phyloP scores from a whole-genome alignment of 2,329 filamentous ascomycete genomes.

The Calycina marina region DNA sequence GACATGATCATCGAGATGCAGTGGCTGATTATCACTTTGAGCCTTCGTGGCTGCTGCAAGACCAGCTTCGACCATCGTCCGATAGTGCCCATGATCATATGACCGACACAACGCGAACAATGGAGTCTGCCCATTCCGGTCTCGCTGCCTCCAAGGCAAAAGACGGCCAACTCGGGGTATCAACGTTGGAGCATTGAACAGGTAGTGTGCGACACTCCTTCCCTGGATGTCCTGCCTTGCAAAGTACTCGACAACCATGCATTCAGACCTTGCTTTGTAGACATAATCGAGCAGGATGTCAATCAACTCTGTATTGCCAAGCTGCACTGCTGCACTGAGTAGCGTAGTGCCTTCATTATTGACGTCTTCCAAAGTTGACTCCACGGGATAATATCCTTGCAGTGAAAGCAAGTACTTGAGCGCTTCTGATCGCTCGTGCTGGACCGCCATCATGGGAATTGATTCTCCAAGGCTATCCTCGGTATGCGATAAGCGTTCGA shows the following conservation, averaged over 20 bases:
- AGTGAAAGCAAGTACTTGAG: conserved; percentile 69
- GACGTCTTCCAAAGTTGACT: conserved; percentile 62
- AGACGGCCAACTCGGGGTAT: conserved; percentile 63
- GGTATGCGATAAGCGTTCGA: conserved; percentile 62
- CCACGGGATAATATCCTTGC: conserved; percentile 57
- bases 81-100: conserved; percentile 83
- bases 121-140: conserved; percentile 96
- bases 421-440: conserved; percentile 55
- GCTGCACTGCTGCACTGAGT: conserved; percentile 78
- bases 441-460: conserved; percentile 73
- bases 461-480: conserved; percentile 64
- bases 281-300: conserved; percentile 62
- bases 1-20: conserved; percentile 86
- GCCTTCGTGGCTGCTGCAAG: conserved; percentile 57
- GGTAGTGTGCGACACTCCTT: conserved; percentile 83
- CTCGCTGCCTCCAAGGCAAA: conserved; percentile 77
- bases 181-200: conserved; percentile 78
- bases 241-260: conserved; percentile 52
- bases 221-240: conserved; percentile 68
- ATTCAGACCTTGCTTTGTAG: conserved; percentile 37
- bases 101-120: conserved; percentile 89
- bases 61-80: conserved; percentile 72
- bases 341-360: conserved; percentile 86
- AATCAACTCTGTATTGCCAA: conserved; percentile 61
- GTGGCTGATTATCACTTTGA: conserved; percentile 63